A percentile compares a stretch with the other conserved stretches of the same genome.
These are phyloP conservation scores for Penicillium cosmopolitanum DNA, from an alignment of 495 filamentous ascomycete species.

Conservation along the genomic window DNA sequence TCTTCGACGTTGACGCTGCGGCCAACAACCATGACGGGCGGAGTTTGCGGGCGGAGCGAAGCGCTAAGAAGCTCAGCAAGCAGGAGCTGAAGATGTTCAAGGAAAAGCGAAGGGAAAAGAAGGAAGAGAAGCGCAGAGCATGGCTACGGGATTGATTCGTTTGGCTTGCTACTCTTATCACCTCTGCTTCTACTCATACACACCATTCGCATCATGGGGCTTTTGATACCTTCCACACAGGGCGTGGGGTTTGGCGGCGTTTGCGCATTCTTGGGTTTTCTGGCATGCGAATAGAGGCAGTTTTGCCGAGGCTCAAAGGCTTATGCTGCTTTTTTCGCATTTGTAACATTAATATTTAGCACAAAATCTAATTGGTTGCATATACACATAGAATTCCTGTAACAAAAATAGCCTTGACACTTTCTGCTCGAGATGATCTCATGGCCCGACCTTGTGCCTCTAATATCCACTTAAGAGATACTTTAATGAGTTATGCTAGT, in stretches of 20 bases:
- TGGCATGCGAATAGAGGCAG: constrained; percentile 26
- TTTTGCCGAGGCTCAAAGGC: not conserved
- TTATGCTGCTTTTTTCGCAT: not conserved
- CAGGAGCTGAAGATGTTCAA: constrained; percentile 77
- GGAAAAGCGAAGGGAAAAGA: constrained; percentile 79
- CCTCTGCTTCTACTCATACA: constrained; percentile 16
- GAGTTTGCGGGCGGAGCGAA: constrained; percentile 84
- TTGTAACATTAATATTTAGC: constrained; percentile 1
- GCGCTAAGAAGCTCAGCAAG: constrained; percentile 85
- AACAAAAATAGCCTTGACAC: not conserved
- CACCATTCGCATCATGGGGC: constrained; percentile 22
- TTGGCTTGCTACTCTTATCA: not conserved
- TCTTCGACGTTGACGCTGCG: constrained; percentile 96
- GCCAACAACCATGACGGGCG: constrained; percentile 92
- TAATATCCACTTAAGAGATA: no score
- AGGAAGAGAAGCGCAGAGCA: constrained; percentile 91
- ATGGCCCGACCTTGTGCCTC: not conserved
- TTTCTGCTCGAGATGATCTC: not conserved
- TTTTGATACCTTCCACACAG: constrained; percentile 25
- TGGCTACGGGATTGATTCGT: constrained; percentile 74
- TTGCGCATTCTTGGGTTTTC: constrained; percentile 8
- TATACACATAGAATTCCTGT: not conserved
- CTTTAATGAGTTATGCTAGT: no score
- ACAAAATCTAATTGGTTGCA: constrained; percentile 1
- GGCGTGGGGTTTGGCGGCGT: constrained; percentile 27